A percentile compares a stretch with the other conserved stretches of the same genome.
Evolutionary conservation across 352 stramenopile genomes (phyloP).

Genomic region (Phytophthora fragariae): DNA sequence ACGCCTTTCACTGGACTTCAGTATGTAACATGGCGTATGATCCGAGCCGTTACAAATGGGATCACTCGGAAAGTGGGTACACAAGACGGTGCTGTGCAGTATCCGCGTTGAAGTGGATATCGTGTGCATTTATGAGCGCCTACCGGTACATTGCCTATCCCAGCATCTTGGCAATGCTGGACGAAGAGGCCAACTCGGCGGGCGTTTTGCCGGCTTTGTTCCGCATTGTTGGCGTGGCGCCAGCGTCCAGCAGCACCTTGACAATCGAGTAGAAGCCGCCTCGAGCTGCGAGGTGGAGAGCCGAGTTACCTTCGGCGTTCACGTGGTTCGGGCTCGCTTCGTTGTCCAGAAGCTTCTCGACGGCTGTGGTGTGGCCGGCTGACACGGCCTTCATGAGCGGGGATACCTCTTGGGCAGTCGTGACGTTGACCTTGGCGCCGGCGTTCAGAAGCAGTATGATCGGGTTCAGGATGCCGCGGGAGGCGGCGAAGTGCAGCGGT

Average conservation of each 20-base stretch:
- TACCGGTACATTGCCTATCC: conserved; percentile 26
- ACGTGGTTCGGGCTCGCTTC: conserved; percentile 69
- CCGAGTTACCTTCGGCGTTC: conserved; percentile 86
- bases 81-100: not conserved
- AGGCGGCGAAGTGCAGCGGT: conserved; percentile 83
- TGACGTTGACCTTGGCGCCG: conserved; percentile 80
- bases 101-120: conserved; percentile 1
- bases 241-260: conserved; percentile 65
- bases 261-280: conserved; percentile 84
- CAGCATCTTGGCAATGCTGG: conserved; percentile 72
- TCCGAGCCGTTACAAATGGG: conserved; percentile 15
- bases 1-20: conserved; percentile 4
- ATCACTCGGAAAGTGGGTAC: conserved; percentile 29
- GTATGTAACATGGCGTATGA: not conserved
- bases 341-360: conserved; percentile 90
- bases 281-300: conserved; percentile 83
- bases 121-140: not conserved
- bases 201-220: conserved; percentile 88
- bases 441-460: conserved; percentile 78
- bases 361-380: conserved; percentile 78
- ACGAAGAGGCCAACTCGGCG: conserved; percentile 69
- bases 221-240: conserved; percentile 47
- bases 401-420: conserved; percentile 81
- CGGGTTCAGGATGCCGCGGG: conserved; percentile 87
- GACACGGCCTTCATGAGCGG: conserved; percentile 89